These are phyloP conservation scores for Solanum etuberosum DNA, from an alignment of 257 asterid species.

Conservation along the genomic window DNA sequence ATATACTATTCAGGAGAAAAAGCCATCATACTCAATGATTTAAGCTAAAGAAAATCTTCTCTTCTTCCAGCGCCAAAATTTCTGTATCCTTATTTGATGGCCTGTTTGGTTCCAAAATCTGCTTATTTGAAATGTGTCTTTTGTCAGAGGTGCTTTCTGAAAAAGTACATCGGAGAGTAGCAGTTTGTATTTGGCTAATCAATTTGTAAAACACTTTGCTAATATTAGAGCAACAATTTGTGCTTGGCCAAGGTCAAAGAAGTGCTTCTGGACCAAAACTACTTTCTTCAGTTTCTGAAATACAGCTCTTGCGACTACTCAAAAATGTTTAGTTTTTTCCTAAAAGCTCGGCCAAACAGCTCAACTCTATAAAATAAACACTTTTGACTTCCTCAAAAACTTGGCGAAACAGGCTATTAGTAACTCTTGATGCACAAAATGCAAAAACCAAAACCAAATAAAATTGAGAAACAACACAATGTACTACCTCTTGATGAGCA, in stretches of 20 bases:
- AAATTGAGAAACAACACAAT: not conserved
- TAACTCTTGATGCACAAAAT: not conserved
- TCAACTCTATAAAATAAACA: not conserved
- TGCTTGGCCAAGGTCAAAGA: not conserved
- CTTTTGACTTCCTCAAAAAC: not conserved
- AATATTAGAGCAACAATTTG: not conserved
- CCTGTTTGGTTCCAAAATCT: not conserved
- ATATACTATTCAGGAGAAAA: not conserved
- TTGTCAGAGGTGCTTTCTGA: not conserved
- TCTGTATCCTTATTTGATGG: not conserved
- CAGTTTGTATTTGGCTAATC: not conserved
- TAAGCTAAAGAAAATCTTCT: not conserved
- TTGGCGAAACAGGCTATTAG: not conserved
- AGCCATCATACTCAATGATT: not conserved
- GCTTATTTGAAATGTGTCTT: not conserved
- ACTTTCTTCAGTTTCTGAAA: not conserved
- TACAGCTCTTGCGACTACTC: not conserved
- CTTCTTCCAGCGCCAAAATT: not conserved
- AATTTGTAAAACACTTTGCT: not conserved
- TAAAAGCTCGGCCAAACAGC: not conserved
- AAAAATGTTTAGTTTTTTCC: not conserved
- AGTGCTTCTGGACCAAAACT: not conserved
- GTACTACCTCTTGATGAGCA: conserved; percentile 98
- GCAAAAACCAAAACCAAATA: not conserved
- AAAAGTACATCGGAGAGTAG: not conserved